A percentile compares a stretch with the other conserved stretches of the same genome.
Evolutionary conservation across 78 protist species (phyloP).

Genomic region (Polysphondylium violaceum): DNA sequence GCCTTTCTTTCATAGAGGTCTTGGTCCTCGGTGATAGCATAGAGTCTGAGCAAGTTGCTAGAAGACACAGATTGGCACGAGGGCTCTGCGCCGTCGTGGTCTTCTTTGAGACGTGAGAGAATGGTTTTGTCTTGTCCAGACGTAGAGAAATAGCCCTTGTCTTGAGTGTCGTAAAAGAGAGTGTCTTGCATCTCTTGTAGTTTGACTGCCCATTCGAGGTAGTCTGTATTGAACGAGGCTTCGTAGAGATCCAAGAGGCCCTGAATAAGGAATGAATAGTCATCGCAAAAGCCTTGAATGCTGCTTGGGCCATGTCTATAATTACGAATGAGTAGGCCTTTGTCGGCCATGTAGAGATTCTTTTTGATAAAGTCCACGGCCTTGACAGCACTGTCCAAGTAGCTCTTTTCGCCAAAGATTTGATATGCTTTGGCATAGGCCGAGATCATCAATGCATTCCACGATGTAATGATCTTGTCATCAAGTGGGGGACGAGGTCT

Average conservation of each 20-base stretch:
- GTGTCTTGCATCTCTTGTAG: constrained; percentile 52
- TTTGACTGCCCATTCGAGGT: constrained; percentile 55
- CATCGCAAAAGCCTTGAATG: constrained; percentile 77
- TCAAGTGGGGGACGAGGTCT: constrained; percentile 86
- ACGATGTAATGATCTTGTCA: constrained; percentile 85
- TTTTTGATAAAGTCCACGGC: constrained; percentile 67
- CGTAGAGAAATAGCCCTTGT: constrained; percentile 59
- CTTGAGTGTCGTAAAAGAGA: constrained; percentile 41
- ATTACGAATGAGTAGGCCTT: constrained; percentile 37
- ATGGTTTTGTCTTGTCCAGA: constrained; percentile 11
- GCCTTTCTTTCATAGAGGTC: constrained; percentile 51
- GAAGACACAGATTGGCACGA: constrained; percentile 58
- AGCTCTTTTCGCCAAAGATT: constrained; percentile 7
- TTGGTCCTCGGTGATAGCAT: background rate
- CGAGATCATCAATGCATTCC: constrained; percentile 90
- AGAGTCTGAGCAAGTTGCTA: constrained; percentile 42
- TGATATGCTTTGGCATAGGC: constrained; percentile 69
- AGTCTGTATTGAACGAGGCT: background rate
- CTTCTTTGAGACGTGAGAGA: constrained; percentile 61
- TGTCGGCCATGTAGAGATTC: constrained; percentile 14
- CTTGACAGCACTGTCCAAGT: constrained; percentile 33
- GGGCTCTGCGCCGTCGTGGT: constrained; percentile 83
- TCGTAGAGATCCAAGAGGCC: constrained; percentile 82
- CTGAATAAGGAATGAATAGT: constrained; percentile 85
- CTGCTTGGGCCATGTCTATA: constrained; percentile 75